Base-by-base conservation (phyloP, 2,329 filamentous ascomycete genomes). In the Fusarium kyushuense region DNA sequence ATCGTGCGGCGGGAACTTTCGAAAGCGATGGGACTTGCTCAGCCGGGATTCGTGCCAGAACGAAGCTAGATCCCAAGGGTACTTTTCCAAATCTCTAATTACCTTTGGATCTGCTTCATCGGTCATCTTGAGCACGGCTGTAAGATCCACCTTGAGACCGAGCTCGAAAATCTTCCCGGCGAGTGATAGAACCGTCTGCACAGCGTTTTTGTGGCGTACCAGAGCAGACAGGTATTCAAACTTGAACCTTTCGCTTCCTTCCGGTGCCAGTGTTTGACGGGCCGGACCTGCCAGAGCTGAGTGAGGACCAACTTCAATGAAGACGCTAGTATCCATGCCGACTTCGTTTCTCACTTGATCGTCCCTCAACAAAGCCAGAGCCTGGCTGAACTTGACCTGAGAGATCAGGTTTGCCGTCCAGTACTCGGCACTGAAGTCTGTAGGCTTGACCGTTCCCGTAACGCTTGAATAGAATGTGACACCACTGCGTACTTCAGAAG, bases 11-110 rank as follows among this genome's bases (percentile, higher is more conserved):
- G 52, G 14, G 17, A 64, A 67, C 9, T 40, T 53, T 8, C 59
- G 54, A 13, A 60, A 49, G 5, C 53, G 52, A 25, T 67, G 32
- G 13, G 42, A 47, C 32, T 55, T 63, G 27, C 60, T 65, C 1
- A 51, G 38, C 6, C 65, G 33, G 4, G 55, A 61, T 19, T 69
- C 65, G 9, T 45, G 60, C 66, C 64, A 69, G 7, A 55, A 58
- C 7, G 38, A 11, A 2, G 49, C 25, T 3, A 58, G 49, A 9
- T 55, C 55, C 55, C 55, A 58, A 14, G 55, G 38, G 9, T 58
- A 58, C 5, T 40, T 32, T 16, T 38, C 41, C 3, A 58, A 5
- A 13, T 58, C 49, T 4, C 49, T 35, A 9, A 58, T 30, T 2
- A 32, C 11, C 9, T 38, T 11, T 14, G 55, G 55, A 19, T 43